Percentiles rank a stretch among this genome's conserved stretches.
Conservation (phyloP, 768 basidiomycete genomes). For the Mycena leptocephala region DNA sequence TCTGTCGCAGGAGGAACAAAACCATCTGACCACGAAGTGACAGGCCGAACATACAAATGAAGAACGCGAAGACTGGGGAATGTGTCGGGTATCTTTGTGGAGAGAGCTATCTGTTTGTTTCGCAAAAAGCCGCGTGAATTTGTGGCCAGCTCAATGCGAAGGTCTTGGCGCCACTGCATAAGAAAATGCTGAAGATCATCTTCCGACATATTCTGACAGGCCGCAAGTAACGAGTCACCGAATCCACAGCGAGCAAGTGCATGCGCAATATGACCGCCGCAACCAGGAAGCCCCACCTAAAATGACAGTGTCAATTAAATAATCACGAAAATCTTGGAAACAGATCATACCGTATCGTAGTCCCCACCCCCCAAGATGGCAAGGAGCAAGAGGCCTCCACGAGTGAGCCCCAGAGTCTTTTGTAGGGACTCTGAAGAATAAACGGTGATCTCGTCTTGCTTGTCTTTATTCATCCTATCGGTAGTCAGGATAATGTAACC, state of each 20-base stretch:
- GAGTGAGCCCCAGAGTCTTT: slow-evolving; percentile 40
- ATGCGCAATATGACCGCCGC: slow-evolving; percentile 69
- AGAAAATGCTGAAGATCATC: slow-evolving; percentile 17
- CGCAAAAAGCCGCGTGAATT: slow-evolving; percentile 26
- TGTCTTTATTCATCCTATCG: slow-evolving; percentile 61
- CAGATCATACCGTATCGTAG: slow-evolving; percentile 46
- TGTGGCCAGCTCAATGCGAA: slow-evolving; percentile 25
- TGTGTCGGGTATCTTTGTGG: not conserved
- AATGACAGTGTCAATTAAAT: not conserved
- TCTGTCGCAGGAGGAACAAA: not conserved
- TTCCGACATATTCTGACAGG: slow-evolving; percentile 41
- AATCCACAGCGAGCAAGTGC: slow-evolving; percentile 74
- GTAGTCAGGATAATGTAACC: not conserved
- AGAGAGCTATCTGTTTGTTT: not conserved
- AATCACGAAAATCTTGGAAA: too few species aligned
- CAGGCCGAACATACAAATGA: slow-evolving; percentile 3
- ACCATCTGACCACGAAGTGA: slow-evolving; percentile 26
- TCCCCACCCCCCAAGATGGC: slow-evolving; percentile 55
- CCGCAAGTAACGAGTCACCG: slow-evolving; percentile 65
- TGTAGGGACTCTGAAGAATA: slow-evolving; percentile 37
- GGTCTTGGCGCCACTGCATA: slow-evolving; percentile 13
- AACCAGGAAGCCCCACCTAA: slow-evolving; percentile 50
- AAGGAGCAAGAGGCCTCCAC: slow-evolving; percentile 50
- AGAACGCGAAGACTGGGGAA: slow-evolving; percentile 27
- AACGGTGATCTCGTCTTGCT: slow-evolving; percentile 57